These are phyloP conservation scores for Camillea tinctor DNA, from an alignment of 2,329 filamentous ascomycete species.

Conservation along the genomic window DNA sequence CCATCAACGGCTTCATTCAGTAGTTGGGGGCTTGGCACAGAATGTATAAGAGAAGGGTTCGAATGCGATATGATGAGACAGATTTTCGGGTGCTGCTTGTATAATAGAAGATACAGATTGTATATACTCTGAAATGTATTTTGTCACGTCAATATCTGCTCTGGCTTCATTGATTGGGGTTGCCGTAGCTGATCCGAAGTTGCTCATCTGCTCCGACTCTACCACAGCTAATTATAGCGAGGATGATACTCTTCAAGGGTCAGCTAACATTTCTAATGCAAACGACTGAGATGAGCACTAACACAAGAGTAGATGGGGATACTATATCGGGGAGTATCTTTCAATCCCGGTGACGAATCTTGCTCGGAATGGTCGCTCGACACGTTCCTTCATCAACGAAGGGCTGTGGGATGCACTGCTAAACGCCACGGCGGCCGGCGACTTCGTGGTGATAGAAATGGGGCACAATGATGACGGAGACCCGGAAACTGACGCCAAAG, in stretches of 20 bases:
- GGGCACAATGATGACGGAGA: constrained; percentile 28
- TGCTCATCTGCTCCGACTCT: constrained; percentile 3
- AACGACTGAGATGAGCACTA: background rate
- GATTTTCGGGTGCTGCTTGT: background rate
- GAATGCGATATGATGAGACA: background rate
- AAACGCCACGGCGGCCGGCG: constrained; percentile 9
- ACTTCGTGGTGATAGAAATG: constrained; percentile 27
- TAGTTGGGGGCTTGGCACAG: background rate
- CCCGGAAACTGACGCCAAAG: constrained; percentile 17
- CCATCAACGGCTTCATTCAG: background rate
- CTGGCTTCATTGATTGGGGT: background rate
- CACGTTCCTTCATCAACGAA: constrained; percentile 22
- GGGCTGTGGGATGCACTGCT: constrained; percentile 20
- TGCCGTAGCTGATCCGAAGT: background rate
- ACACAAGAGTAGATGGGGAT: constrained; percentile 14
- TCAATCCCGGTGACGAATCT: constrained; percentile 14
- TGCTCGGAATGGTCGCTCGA: constrained; percentile 15
- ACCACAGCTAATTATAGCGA: constrained; percentile 1
- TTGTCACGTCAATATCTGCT: background rate
- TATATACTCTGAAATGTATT: background rate
- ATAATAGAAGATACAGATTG: background rate
- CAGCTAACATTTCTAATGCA: background rate
- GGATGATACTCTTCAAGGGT: constrained; percentile 1
- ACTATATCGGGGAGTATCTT: constrained; percentile 9
- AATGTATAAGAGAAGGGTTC: background rate